Evolutionary conservation across 441 rosid species (phyloP), one percentile per base, ranked within the genome.

Genomic region (Isatis lusitanica): DNA sequence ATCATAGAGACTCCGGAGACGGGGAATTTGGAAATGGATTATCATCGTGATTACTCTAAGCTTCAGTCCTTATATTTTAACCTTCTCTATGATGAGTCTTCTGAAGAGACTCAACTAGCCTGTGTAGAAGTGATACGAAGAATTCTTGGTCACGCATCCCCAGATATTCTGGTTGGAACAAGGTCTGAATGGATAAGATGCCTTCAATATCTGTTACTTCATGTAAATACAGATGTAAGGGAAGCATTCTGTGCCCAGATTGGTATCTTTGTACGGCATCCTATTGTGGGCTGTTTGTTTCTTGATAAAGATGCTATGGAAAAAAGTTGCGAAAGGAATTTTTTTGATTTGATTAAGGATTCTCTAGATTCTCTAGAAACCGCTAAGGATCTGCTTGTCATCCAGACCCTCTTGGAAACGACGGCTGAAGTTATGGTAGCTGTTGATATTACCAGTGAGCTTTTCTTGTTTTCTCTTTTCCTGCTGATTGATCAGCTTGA

Each of bases 401-500:
- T 87, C 76, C 96, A 88, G 85, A 92, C 98, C 72, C 91, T 93
- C 76, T 67, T 93, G 82, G 94, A 96, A 79, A 86, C 94, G 10
- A 64, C 72, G 38, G 87, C 97, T 15, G 90, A 96, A 82, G 77
- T 93, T 79, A 91, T 96, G 94, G 77, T 82, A 75, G 78, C 91
- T 15, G 91, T 86, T 80, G 90, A 88, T 84, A 78, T 88, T 63
- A 70, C 78, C 75, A 88, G 86, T 81, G 86, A 83, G 71, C 80
- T 88, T 79, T 96, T 90, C 92, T 83, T 84, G 78, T 74, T 76
- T 67, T 87, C 86, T 71, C 87, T 96, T 47, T 83, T 93, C 74
- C 75, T 93, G 82, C 80, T 93, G 88, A 87, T 93, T 74, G 95
- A 92, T 80, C 98, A 89, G 81, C 97, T 96, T 78, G 99, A 90